These are phyloP conservation scores for Oldenlandia corymbosa DNA, from an alignment of 257 asterid species.

Conservation along the genomic window DNA sequence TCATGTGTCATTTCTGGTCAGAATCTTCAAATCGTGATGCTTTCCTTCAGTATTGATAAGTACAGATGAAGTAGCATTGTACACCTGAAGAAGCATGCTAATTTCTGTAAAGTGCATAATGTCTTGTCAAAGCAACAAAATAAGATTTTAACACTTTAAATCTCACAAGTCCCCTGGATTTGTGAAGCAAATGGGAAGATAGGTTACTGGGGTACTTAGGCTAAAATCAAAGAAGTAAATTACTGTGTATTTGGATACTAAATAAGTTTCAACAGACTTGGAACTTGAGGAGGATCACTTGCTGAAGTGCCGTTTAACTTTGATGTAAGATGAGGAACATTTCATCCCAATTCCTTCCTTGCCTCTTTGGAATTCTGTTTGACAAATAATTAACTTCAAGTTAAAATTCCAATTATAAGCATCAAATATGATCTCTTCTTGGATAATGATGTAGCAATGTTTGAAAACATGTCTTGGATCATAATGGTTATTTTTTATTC, in stretches of 20 bases:
- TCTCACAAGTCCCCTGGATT: constrained; percentile 1
- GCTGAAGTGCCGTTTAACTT: background rate
- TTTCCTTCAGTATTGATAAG: background rate
- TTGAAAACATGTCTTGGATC: background rate
- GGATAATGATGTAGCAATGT: background rate
- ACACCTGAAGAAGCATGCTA: background rate
- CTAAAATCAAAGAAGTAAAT: background rate
- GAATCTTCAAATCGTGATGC: background rate
- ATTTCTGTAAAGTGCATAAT: background rate
- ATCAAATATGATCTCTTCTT: background rate
- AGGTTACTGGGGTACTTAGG: background rate
- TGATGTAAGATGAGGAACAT: background rate
- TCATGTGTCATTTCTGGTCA: background rate
- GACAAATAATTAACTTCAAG: background rate
- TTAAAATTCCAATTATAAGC: background rate
- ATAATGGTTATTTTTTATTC: background rate
- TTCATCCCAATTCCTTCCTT: too few species aligned
- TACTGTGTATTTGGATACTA: background rate
- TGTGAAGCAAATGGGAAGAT: background rate
- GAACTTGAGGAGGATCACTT: background rate
- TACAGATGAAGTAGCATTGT: background rate
- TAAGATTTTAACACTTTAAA: background rate
- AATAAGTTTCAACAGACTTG: background rate
- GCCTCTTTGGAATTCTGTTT: background rate
- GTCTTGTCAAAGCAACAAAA: background rate